Evolutionary conservation across 78 protist species (phyloP), one percentile per base, ranked within the genome.

Genomic region (Dictyostelium citrinum): DNA sequence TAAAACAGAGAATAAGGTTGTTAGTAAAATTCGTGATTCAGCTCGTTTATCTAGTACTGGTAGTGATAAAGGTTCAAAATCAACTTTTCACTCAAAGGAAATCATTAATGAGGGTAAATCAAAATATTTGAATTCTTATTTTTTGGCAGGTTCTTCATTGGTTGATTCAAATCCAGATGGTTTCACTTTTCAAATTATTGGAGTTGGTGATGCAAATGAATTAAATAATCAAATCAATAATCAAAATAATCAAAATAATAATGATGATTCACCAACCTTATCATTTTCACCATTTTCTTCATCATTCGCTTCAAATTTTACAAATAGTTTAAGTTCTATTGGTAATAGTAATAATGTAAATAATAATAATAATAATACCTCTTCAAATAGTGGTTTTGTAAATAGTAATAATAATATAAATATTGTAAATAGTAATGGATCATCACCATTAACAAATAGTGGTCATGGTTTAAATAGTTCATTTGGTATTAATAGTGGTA

Each of bases 1-100:
- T 20, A 84, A 84, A 20, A 91, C 95, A 8, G 91, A 91, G 37
- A 84, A 83, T n/a, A 91, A 91, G 45, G 39, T 16, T 41, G 51
- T 84, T 37, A 60, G 91, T 0, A 82, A 76, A 45, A n/a, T 76
- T n/a, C 43, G 91, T 35, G 91, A 85, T 20, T 31, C 49, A 9
- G 31, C 74, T 24, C 5, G 58, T 17, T 17, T 77, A 24, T 24
- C 58, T 12, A 46, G 2, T 67, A 12, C 3, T 60, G 76, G 5
- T 39, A 39, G 68, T 27, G 61, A 60, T 37, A 33, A n/a, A 29
- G 5, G 37, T 29, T 6, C 49, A 20, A 88, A 79, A 45, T 24
- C 46, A 45, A 79, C 93, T 1, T 27, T 45, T 17, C 51, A 78
- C n/a, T 17, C 29, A n/a, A 70, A 70, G 20, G 77, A 70, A 31